phyloP scores from a whole-genome alignment of 306 rosid species.

The Ammopiptanthus mongolicus region DNA sequence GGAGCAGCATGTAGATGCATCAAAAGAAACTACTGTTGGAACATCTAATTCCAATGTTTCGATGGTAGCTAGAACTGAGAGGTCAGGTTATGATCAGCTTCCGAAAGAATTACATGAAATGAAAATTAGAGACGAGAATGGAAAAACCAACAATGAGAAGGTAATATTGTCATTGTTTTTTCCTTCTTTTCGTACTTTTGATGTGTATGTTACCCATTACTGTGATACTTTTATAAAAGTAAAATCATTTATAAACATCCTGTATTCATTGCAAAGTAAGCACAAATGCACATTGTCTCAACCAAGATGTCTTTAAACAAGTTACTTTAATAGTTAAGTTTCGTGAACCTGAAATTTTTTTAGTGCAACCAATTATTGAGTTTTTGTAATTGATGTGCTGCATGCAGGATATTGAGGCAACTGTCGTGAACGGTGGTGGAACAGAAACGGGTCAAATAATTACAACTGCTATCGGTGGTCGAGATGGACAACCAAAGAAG shows the following conservation, averaged over 20 bases:
- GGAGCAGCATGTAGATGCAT: slow-evolving; percentile 37
- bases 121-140: slow-evolving; percentile 65
- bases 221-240: not conserved
- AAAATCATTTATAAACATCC: not conserved
- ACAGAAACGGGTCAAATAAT: slow-evolving; percentile 91
- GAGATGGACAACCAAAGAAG: slow-evolving; percentile 80
- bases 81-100: slow-evolving; percentile 58
- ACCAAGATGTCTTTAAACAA: not conserved
- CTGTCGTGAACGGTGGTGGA: slow-evolving; percentile 66
- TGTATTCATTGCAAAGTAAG: not conserved
- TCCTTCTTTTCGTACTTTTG: not conserved
- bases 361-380: not conserved
- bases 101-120: slow-evolving; percentile 68
- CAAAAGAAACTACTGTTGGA: slow-evolving; percentile 39
- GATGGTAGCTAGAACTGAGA: slow-evolving; percentile 37
- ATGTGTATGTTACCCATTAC: not conserved
- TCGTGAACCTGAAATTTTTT: not conserved
- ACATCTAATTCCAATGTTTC: slow-evolving; percentile 38
- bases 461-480: slow-evolving; percentile 67
- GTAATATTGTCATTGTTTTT: slow-evolving; percentile 23
- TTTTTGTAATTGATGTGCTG: slow-evolving; percentile 9
- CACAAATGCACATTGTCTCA: not conserved
- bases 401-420: slow-evolving; percentile 67
- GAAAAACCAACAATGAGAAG: slow-evolving; percentile 57
- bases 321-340: not conserved